These are phyloP conservation scores for Juncus inflexus DNA, from an alignment of 176 grass and related monocot species.

Conservation along the genomic window DNA sequence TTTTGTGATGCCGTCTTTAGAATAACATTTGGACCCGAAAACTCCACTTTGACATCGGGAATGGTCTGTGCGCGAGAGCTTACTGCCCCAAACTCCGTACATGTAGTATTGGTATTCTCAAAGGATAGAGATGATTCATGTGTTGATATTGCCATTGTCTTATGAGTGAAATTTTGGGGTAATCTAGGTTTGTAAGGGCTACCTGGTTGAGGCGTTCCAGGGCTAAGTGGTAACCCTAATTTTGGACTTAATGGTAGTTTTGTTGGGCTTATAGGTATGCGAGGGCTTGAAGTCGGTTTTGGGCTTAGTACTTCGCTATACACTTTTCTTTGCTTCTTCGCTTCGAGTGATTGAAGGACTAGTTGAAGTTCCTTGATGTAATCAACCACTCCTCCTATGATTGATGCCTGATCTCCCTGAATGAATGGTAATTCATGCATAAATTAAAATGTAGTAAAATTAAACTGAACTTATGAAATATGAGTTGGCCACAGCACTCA, in stretches of 20 bases:
- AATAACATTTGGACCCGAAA: constrained; percentile 59
- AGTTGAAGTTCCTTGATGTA: constrained; percentile 90
- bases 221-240: constrained; percentile 47
- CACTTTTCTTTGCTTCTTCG: constrained; percentile 61
- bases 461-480: background rate
- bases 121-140: constrained; percentile 33
- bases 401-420: constrained; percentile 74
- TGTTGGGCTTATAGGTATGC: constrained; percentile 30
- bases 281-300: constrained; percentile 26
- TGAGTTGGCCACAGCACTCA: too few relatives aligned
- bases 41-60: constrained; percentile 73
- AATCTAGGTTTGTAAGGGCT: constrained; percentile 54
- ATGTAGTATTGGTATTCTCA: constrained; percentile 27
- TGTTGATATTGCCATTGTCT: background rate
- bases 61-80: constrained; percentile 41
- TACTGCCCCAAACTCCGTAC: constrained; percentile 31
- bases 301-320: constrained; percentile 68
- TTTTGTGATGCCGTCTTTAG: constrained; percentile 58
- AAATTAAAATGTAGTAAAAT: background rate
- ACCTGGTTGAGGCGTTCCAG: constrained; percentile 52
- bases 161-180: constrained; percentile 5
- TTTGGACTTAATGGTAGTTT: constrained; percentile 51
- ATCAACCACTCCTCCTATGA: constrained; percentile 80
- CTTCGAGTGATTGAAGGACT: constrained; percentile 59
- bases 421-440: background rate